A percentile compares a stretch with the other conserved stretches of the same genome.
Evolutionary conservation across 1,284 basidiomycete species (phyloP).

Genomic region (Neotropicomus parvogracilis): DNA sequence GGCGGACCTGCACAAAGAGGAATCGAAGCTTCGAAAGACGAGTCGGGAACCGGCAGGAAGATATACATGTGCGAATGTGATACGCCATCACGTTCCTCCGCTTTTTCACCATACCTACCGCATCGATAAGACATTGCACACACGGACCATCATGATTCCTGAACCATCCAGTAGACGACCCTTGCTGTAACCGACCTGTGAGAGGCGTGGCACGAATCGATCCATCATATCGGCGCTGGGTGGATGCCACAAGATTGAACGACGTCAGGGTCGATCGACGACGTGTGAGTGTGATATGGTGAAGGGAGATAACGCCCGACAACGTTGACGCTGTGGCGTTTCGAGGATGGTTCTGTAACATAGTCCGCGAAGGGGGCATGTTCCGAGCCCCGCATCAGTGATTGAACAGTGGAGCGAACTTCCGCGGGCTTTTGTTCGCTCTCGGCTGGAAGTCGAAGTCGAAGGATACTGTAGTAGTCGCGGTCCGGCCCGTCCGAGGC

Average conservation of each 20-base stretch:
- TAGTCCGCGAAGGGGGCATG: constrained; percentile 15
- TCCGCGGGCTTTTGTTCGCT: constrained; percentile 1
- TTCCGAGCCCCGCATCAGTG: neutral
- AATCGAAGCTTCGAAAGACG: constrained; percentile 1
- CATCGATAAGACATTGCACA: neutral
- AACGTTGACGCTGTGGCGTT: constrained; percentile 12
- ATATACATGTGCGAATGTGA: constrained; percentile 3
- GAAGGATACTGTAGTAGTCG: neutral
- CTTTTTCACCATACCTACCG: neutral
- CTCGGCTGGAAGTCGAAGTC: no score
- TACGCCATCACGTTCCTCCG: constrained; percentile 1
- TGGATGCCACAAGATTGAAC: no score
- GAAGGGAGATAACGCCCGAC: neutral
- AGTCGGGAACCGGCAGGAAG: constrained; percentile 3
- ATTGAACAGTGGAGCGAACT: neutral
- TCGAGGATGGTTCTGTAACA: neutral
- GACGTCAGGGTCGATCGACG: neutral
- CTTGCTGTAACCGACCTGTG: neutral
- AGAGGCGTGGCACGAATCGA: neutral
- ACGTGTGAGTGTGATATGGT: constrained; percentile 13
- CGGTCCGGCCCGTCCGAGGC: no score
- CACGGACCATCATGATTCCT: neutral
- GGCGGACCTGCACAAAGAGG: constrained; percentile 16
- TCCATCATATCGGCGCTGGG: neutral
- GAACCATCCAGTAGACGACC: neutral